phyloP scores from a whole-genome alignment of 2,329 filamentous ascomycete genomes.

The Magnaporthiopsis poae region DNA sequence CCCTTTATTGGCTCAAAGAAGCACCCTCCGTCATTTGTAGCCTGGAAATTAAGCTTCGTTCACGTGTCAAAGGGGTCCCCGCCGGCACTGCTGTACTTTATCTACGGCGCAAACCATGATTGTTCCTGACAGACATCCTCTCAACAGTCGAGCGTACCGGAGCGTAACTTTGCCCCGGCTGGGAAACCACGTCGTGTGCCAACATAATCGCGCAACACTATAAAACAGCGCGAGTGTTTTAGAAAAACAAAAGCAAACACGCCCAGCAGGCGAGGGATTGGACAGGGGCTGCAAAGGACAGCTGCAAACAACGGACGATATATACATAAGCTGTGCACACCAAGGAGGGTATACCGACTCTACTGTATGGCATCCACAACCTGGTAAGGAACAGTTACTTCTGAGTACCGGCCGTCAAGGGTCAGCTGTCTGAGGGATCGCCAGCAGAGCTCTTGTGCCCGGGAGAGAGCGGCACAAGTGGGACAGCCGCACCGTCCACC shows the following conservation, averaged over 20 bases:
- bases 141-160: no score
- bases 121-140: background rate
- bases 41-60: slow-evolving; percentile 7
- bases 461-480: background rate
- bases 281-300: no score
- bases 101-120: background rate
- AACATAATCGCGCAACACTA: background rate
- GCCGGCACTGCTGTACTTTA: background rate
- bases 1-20: slow-evolving; percentile 3
- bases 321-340: background rate
- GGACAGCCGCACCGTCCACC: background rate
- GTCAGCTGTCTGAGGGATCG: background rate
- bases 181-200: background rate
- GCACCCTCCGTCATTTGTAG: slow-evolving; percentile 4
- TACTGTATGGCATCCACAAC: background rate
- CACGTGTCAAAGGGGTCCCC: slow-evolving; percentile 6
- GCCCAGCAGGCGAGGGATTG: background rate
- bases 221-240: background rate
- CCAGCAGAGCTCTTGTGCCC: background rate
- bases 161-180: background rate
- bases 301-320: background rate
- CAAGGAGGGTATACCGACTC: background rate
- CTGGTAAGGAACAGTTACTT: background rate
- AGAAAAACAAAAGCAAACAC: background rate
- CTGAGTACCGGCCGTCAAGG: background rate